phyloP scores from a whole-genome alignment of 2,329 filamentous ascomycete genomes.

The Proliferodiscus dingleyae region DNA sequence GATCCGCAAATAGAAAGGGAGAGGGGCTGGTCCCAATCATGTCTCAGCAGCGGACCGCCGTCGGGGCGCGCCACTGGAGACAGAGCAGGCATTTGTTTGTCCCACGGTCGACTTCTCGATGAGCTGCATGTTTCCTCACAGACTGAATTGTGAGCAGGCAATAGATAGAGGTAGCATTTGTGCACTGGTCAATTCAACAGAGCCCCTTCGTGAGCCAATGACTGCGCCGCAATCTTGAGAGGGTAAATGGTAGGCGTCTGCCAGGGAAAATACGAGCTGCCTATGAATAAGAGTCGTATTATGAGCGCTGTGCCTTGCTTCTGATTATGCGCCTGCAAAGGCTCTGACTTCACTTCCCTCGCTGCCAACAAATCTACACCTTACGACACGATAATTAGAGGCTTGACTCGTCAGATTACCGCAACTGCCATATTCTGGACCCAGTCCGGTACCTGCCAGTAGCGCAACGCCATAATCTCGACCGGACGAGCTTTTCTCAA shows the following conservation, averaged over 20 bases:
- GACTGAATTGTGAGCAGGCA: background rate
- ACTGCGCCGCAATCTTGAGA: background rate
- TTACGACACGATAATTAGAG: too few species aligned
- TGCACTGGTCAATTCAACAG: too few species aligned
- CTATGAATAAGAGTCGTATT: background rate
- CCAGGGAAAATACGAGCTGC: background rate
- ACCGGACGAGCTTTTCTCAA: too few species aligned
- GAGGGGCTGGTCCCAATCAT: background rate
- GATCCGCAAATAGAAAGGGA: conserved; percentile 2
- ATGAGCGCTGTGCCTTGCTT: background rate
- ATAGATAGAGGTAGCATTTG: background rate
- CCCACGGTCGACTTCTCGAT: too few species aligned
- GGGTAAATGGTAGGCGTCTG: background rate
- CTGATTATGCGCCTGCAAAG: background rate
- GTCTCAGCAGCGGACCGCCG: background rate
- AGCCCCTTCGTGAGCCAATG: background rate
- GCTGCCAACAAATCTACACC: background rate
- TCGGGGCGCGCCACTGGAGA: background rate
- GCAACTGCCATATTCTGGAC: too few species aligned
- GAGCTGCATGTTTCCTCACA: background rate
- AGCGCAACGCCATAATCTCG: too few species aligned
- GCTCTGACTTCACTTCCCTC: background rate
- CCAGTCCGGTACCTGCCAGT: too few species aligned
- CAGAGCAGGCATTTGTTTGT: background rate
- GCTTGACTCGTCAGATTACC: too few species aligned